Conservation (phyloP, 2,329 filamentous ascomycete genomes). For the Colletotrichum eremochloae region DNA sequence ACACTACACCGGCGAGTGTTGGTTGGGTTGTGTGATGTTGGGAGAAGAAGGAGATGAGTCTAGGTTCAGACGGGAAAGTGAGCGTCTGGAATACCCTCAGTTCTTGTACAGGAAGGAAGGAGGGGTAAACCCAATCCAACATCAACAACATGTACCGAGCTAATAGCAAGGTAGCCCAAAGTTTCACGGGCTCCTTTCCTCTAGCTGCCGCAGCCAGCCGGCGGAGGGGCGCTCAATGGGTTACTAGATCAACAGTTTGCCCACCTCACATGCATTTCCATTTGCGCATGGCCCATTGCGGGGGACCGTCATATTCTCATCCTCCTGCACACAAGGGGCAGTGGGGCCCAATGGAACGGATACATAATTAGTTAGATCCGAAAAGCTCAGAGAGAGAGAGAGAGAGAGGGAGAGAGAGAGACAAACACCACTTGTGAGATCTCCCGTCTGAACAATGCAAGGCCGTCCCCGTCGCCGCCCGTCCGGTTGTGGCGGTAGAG, state of each 20-base stretch:
- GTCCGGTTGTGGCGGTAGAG: conserved; percentile 37
- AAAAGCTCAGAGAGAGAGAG: conserved; percentile 1
- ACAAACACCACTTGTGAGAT: conserved; percentile 17
- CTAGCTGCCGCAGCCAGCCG: conserved; percentile 19
- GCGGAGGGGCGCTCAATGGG: conserved; percentile 14
- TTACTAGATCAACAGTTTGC: conserved; percentile 16
- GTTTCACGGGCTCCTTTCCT: conserved; percentile 27
- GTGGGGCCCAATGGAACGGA: conserved; percentile 26
- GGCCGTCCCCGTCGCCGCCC: conserved; percentile 28
- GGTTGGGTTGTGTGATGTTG: not conserved
- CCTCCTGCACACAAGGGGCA: conserved; percentile 18
- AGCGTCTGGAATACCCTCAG: conserved; percentile 15
- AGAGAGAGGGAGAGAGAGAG: not conserved
- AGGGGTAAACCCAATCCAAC: conserved; percentile 35
- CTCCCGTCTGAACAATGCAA: conserved; percentile 19
- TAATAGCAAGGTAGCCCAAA: conserved; percentile 33
- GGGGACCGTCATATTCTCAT: conserved; percentile 24
- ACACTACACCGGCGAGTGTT: not conserved
- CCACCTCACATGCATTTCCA: conserved; percentile 39
- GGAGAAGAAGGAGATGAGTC: not conserved
- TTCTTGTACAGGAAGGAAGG: conserved; percentile 37
- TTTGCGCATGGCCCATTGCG: conserved; percentile 32
- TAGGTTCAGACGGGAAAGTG: not conserved
- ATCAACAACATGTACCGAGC: conserved; percentile 40
- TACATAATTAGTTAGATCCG: not conserved